Conservation (phyloP, 306 rosid genomes). For the Malus asiatica region DNA sequence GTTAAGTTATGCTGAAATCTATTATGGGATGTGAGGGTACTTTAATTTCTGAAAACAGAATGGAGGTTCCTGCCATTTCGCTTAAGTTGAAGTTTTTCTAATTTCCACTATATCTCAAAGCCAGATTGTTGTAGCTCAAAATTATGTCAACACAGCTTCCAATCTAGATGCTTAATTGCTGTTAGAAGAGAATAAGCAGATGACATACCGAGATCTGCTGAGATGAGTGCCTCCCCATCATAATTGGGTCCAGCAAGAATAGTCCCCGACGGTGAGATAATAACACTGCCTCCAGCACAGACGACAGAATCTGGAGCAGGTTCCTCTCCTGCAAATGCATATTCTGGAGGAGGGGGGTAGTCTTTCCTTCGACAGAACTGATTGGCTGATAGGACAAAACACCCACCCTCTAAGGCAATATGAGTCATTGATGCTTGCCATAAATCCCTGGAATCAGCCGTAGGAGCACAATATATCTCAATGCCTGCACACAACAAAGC, state of each 20-base stretch:
- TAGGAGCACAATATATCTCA: slow-evolving; percentile 96
- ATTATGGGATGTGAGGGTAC: background rate
- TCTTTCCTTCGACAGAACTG: slow-evolving; percentile 89
- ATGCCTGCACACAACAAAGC: slow-evolving; percentile 41
- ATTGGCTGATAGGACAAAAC: slow-evolving; percentile 83
- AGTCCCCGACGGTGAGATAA: slow-evolving; percentile 78
- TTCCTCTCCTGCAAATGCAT: slow-evolving; percentile 61
- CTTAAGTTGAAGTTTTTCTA: background rate
- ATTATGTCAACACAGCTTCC: background rate
- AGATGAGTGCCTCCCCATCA: slow-evolving; percentile 81
- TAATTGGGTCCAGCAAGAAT: slow-evolving; percentile 89
- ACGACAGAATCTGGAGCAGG: slow-evolving; percentile 82
- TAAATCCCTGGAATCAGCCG: slow-evolving; percentile 68
- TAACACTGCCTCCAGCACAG: slow-evolving; percentile 90
- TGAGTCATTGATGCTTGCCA: slow-evolving; percentile 95
- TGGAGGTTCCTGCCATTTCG: background rate
- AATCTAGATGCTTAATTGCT: background rate
- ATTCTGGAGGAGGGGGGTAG: slow-evolving; percentile 84
- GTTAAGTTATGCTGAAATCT: background rate
- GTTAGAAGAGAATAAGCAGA: background rate
- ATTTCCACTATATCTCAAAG: background rate
- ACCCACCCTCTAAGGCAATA: slow-evolving; percentile 90
- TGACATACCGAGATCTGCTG: slow-evolving; percentile 83
- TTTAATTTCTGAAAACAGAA: background rate
- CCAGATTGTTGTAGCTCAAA: background rate